Evolutionary conservation across 129 eudicot genomes (phyloP), one percentile per base, ranked within the genome.

Genomic region (Flaveria brownii): DNA sequence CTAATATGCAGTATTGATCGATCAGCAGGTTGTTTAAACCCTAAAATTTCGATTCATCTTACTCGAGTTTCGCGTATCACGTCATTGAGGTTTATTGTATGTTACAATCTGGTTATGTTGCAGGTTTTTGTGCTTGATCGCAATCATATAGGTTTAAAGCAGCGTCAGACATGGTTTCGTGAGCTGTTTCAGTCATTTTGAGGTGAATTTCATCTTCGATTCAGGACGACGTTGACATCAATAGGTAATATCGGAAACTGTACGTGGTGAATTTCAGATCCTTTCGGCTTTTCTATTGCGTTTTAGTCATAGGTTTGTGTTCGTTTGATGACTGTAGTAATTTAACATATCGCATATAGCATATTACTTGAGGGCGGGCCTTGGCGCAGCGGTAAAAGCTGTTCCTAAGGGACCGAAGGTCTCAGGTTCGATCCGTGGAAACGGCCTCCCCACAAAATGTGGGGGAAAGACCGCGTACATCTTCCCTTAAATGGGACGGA

Each of bases 81-180:
- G 18, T 72, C 25, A 52, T 64, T 65, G 66, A 66, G 56, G 74
- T 26, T 73, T 39, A 16, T 30, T 70, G 11, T 39, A 3, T 52
- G 25, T 72, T 52, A 39, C 46, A n/a, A 65, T 45, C 3, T 80
- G 79, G 14, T 55, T 57, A 17, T 43, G 66, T 73, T 73, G 28
- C 52, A 66, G 70, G 45, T 80, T 23, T 46, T 73, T 42, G 18
- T 49, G 55, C 25, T 66, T 76, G 52, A 76, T 30, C 39, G 66
- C 43, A 51, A 51, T 51, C 25, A 16, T 36, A 51, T 76, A 45
- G 66, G 9, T 33, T 39, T 13, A 22, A 66, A 76, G 67, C 55
- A 36, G 66, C 25, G 41, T 66, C 66, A 13, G 65, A 51, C 57
- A 13, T 64, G 65, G 65, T 66, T 17, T 13, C 14, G 74, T 26